Base-by-base conservation (phyloP, 805 yeast species). In the Wickerhamiella hasegawae region DNA sequence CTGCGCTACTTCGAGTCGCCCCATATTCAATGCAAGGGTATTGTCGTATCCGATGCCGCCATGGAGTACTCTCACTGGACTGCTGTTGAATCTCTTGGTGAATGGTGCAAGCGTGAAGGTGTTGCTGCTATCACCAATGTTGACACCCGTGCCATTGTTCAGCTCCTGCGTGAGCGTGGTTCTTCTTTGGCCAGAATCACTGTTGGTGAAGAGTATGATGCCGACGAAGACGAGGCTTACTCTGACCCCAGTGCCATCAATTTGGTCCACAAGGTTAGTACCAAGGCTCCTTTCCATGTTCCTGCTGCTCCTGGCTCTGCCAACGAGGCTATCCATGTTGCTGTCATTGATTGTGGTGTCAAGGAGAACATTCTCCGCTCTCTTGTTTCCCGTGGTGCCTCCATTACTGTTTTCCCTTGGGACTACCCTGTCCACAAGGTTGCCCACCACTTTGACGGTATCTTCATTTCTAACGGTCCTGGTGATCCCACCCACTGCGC, bases 31-130 rank as follows among this genome's bases (percentile, higher is more conserved):
- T 85, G 96, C 60, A 76, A 80, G 41, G 99, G 97, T 48, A 83
- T 90, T 40, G 94, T 90, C 33, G 98, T 90, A 19, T 80, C 94
- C 29, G 95, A 90, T 53, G 94, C 73, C 37, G 97, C 98, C 17
- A 70, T 85, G 68, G 71, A 84, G 55, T 83, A 87, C 60, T 82
- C 95, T n/a, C 99, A 90, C 58, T 90, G 98, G 98, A 85, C 97
- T 25, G 99, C 99, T 3, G 94, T 90, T 23, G 97, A 90, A 63
- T 77, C 93, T 15, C 68, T 90, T 39, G 79, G 82, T 40, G 81
- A 80, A 48, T 90, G 97, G 98, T 90, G 98, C 65, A 73, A 80
- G 60, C 76, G 94, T 54, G 92, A 84, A 48, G 94, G 94, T 29
- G 90, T 92, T 37, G 92, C 97, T 38, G 92, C 95, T 31, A 79